Percentiles rank a stretch among this genome's conserved stretches.
These are phyloP conservation scores for Xylaria sp. DNA, from an alignment of 2,329 filamentous ascomycete genomes.

Conservation along the genomic window DNA sequence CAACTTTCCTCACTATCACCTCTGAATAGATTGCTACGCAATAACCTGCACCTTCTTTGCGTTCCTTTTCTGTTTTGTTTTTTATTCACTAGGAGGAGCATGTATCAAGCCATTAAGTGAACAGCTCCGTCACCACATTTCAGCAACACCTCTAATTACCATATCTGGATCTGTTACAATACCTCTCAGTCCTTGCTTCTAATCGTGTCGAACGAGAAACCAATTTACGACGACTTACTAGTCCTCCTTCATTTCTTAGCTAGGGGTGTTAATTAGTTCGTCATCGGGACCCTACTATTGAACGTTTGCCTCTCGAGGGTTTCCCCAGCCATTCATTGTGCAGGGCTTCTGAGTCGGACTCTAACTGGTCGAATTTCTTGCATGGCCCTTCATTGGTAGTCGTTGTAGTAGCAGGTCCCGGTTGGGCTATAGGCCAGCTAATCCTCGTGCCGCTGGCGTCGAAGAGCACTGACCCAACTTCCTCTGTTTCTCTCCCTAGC, in stretches of 20 bases:
- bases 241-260: slow-evolving; percentile 32
- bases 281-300: slow-evolving; percentile 44
- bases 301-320: slow-evolving; percentile 51
- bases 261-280: slow-evolving; percentile 51
- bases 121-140: slow-evolving; percentile 5
- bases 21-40: slow-evolving; percentile 12
- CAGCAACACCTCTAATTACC: slow-evolving; percentile 2
- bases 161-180: slow-evolving; percentile 1
- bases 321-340: slow-evolving; percentile 53
- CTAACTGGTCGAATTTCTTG: slow-evolving; percentile 55
- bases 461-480: slow-evolving; percentile 43
- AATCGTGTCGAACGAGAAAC: slow-evolving; percentile 17
- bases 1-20: slow-evolving; percentile 39
- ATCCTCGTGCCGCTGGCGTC: slow-evolving; percentile 47
- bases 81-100: slow-evolving; percentile 9
- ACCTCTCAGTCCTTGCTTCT: slow-evolving; percentile 11
- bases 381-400: slow-evolving; percentile 52
- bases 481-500: slow-evolving; percentile 41
- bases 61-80: slow-evolving; percentile 5
- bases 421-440: slow-evolving; percentile 49
- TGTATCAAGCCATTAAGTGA: slow-evolving; percentile 11
- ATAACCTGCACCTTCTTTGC: slow-evolving; percentile 10
- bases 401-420: slow-evolving; percentile 42
- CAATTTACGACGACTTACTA: slow-evolving; percentile 19
- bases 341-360: slow-evolving; percentile 50